Conservation (phyloP, 768 basidiomycete species). For the Mycena rosella region DNA sequence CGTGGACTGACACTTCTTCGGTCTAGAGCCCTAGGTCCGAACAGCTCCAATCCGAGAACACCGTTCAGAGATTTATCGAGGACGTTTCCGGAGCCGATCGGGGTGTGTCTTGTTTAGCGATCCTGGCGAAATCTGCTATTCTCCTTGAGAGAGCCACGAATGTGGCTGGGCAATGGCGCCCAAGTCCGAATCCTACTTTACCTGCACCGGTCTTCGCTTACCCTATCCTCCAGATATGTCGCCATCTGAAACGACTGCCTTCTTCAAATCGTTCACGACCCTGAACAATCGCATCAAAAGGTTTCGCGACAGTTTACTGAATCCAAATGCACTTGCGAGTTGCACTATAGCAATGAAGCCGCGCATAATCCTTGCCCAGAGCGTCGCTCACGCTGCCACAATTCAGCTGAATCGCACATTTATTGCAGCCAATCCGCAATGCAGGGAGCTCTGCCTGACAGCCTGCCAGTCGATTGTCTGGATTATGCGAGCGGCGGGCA, state of each 20-base stretch:
- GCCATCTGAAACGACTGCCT: neutral
- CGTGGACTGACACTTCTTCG: neutral
- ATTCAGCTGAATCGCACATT: neutral
- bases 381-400: neutral
- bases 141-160: constrained; percentile 42
- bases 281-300: neutral
- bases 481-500: neutral
- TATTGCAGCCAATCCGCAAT: neutral
- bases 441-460: neutral
- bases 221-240: neutral
- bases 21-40: neutral
- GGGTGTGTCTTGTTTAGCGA: neutral
- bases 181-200: constrained; percentile 36
- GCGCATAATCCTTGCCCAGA: neutral
- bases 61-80: constrained; percentile 16
- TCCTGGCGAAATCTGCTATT: constrained; percentile 25
- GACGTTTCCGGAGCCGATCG: neutral
- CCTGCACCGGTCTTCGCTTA: neutral
- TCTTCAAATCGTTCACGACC: neutral
- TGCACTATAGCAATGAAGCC: neutral
- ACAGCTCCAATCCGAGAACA: neutral
- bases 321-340: neutral
- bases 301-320: neutral
- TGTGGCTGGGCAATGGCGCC: constrained; percentile 34
- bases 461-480: constrained; percentile 11